Conservation (phyloP, 2,329 filamentous ascomycete genomes). For the Trichoderma hamatum region DNA sequence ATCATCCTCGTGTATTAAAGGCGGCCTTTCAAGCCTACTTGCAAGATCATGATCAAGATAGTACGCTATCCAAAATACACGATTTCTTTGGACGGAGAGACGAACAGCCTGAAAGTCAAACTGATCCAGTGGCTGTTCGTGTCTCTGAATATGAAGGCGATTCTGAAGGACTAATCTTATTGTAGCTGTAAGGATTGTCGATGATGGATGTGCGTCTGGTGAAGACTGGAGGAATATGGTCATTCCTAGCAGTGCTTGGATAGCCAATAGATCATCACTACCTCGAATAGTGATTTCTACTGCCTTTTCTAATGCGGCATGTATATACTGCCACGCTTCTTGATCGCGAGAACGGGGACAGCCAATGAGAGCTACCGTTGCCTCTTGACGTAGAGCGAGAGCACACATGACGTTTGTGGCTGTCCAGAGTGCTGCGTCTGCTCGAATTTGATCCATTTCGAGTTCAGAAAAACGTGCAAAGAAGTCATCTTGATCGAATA, state of each 20-base stretch:
- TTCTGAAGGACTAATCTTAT: slow-evolving; percentile 1
- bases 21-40: neutral
- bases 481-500: slow-evolving; percentile 9
- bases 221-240: slow-evolving; percentile 10
- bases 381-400: neutral
- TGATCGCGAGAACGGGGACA: neutral
- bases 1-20: slow-evolving; percentile 11
- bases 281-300: slow-evolving; percentile 6
- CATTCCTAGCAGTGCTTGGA: slow-evolving; percentile 17
- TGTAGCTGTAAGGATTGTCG: slow-evolving; percentile 6
- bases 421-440: slow-evolving; percentile 5
- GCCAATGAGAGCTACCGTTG: neutral
- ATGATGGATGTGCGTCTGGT: slow-evolving; percentile 5
- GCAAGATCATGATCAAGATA: slow-evolving; percentile 14
- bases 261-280: slow-evolving; percentile 4
- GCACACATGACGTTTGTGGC: slow-evolving; percentile 19
- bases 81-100: neutral
- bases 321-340: slow-evolving; percentile 3
- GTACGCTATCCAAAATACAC: slow-evolving; percentile 12
- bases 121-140: neutral
- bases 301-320: neutral
- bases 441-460: slow-evolving; percentile 6
- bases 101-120: neutral
- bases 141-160: neutral
- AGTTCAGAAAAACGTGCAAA: neutral